Conservation (phyloP, 2,329 filamentous ascomycete genomes). For the Fusarium odoratissimum region DNA sequence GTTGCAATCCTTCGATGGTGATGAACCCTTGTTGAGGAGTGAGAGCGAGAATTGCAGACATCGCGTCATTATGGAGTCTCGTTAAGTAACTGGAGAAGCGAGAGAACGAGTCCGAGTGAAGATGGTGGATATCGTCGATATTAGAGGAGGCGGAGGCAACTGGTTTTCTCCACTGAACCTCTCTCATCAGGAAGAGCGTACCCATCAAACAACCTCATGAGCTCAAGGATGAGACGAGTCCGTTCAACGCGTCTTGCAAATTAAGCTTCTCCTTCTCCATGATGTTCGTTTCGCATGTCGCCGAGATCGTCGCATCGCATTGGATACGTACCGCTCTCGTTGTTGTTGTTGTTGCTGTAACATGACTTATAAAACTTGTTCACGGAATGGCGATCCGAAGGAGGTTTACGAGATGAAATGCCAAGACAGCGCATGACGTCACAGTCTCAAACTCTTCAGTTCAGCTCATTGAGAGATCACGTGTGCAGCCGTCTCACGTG, state of each 20-base stretch:
- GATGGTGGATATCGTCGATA: slow-evolving; percentile 29
- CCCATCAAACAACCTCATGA: slow-evolving; percentile 35
- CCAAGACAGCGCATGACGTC: slow-evolving; percentile 27
- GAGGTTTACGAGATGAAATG: slow-evolving; percentile 7
- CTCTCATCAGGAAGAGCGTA: slow-evolving; percentile 4
- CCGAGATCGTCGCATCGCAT: not conserved
- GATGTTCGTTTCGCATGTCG: not conserved
- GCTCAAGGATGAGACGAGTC: slow-evolving; percentile 16
- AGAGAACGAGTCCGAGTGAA: slow-evolving; percentile 12
- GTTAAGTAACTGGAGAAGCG: slow-evolving; percentile 6
- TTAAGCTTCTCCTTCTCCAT: slow-evolving; percentile 29
- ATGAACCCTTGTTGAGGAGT: slow-evolving; percentile 6
- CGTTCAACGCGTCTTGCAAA: slow-evolving; percentile 8
- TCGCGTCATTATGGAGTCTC: slow-evolving; percentile 36
- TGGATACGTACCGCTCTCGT: not conserved
- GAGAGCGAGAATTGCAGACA: slow-evolving; percentile 3
- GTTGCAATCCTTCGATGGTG: slow-evolving; percentile 4
- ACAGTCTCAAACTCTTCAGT: not conserved
- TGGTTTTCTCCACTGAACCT: slow-evolving; percentile 26
- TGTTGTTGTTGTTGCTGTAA: not conserved
- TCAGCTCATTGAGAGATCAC: not conserved
- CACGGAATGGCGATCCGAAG: not conserved
- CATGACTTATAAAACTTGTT: not conserved
- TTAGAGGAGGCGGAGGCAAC: slow-evolving; percentile 17
- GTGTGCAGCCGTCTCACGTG: slow-evolving; percentile 20